Evolutionary conservation across 768 basidiomycete genomes (phyloP), one percentile per base, ranked within the genome.

Genomic region (Boletus rufocinnamomeus): DNA sequence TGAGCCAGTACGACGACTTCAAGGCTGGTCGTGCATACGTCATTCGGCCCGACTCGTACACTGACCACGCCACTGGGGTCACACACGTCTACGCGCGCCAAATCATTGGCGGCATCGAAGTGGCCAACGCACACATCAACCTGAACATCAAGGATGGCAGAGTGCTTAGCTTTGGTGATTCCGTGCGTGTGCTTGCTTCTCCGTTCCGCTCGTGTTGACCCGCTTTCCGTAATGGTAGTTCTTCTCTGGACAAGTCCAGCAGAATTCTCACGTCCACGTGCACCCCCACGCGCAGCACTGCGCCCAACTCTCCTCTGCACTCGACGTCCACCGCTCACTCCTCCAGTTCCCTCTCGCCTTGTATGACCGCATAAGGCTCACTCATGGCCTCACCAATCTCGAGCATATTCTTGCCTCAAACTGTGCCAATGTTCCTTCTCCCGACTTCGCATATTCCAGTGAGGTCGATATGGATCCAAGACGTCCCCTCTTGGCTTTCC

Each of bases 21-120:
- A 74, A 71, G 5, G 65, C 73, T 32, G 76, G 73, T 50, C 64
- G 71, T 19, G 67, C 78, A 0, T 89, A 84, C 69, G 76, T 77
- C 69, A 82, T 95, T 62, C 86, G 92, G 55, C 77, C 84, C 56
- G 91, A 93, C 75, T 92, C 90, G 16, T 95, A 96, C 74, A 93
- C 91, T 48, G 95, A 98, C 76, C 74, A 77, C 58, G 84, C 82
- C 59, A 94, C 91, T 3, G 90, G 89, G n/a, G 81, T 97, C 51
- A 88, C 92, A 30, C 94, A 98, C 74, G 80, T 94, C 65, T 96
- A 95, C 70, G 86, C 89, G 60, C 83, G 88, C 64, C 95, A 99
- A 76, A 61, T 90, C 57, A 76, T 95, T 66, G 86, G 90, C 57
- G 94, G 93, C 16, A 77, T 96, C 46, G 92, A 96, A 69, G 93